These are phyloP conservation scores for Centaurea solstitialis DNA, from an alignment of 129 eudicot genomes.

Conservation along the genomic window DNA sequence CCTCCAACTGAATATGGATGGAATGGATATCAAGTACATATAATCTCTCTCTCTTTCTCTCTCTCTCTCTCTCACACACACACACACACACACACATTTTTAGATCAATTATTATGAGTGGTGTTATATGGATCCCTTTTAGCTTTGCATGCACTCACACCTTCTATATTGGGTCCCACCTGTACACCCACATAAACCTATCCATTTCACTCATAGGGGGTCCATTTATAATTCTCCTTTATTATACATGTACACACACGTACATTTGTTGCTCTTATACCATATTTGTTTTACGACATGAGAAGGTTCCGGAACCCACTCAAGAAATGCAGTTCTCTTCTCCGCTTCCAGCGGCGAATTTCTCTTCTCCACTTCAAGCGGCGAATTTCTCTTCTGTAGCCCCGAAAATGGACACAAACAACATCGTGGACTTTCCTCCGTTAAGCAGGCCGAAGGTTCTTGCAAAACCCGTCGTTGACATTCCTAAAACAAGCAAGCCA, in stretches of 20 bases:
- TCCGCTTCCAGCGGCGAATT: neutral
- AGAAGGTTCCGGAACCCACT: neutral
- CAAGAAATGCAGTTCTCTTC: neutral
- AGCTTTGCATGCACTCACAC: too few species aligned
- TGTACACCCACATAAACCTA: too few species aligned
- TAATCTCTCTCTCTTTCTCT: too few species aligned
- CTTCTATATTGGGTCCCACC: too few species aligned
- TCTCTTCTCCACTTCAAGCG: neutral
- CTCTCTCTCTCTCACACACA: too few species aligned
- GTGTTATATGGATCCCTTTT: too few species aligned
- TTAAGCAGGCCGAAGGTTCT: neutral
- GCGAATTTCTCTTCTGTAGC: constrained; percentile 12
- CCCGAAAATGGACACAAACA: neutral
- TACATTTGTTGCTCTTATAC: neutral
- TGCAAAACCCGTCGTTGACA: neutral
- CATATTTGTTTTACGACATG: neutral
- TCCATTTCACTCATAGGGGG: too few species aligned
- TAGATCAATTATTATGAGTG: too few species aligned
- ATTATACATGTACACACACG: too few species aligned
- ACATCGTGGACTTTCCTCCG: neutral
- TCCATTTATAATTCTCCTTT: too few species aligned
- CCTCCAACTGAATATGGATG: constrained; percentile 6
- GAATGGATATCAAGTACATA: constrained; percentile 37
- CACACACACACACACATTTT: neutral
- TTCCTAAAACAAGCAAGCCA: neutral